Evolutionary conservation across 1,139 yeast species (phyloP), one percentile per base, ranked within the genome.

Genomic region (Spencermartinsiella ligniputridi): DNA sequence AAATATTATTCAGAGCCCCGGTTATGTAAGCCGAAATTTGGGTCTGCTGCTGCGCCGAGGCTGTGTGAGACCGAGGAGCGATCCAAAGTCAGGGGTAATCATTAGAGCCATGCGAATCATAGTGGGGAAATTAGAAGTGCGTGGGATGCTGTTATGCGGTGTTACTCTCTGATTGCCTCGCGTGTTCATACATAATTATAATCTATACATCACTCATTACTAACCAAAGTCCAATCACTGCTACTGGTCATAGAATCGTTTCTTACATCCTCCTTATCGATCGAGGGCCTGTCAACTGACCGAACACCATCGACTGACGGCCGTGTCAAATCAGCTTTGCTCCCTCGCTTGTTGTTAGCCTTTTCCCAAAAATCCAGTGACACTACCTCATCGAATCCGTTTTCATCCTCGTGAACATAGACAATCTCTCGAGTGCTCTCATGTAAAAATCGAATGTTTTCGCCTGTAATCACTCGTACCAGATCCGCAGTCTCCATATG

Each of bases 381-480:
- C 2, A 92, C 94, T 54, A 92, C 92, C 44, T 89, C 90, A 62
- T 92, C 97, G 56, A 78, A 81, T 2, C 97, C 97, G 50, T 79
- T 78, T 53, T 86, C 96, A 55, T 83, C 85, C 61, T 90, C 97
- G 61, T 90, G 88, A 1, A 89, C 97, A 64, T 89, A 92, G 66
- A 92, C 69, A 27, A 95, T 94, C 67, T 92, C 97, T 61, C 92
- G 95, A 41, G 95, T 92, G 48, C 87, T 86, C 45, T 89, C 83
- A 61, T 89, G 96, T 59, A 90, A 70, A 60, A 88, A 80, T 49
- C 97, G 71, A 48, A 92, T 90, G 63, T 89, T 90, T 52, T 89
- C 97, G 3, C 97, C 97, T n/a, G 86, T 78, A 49, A 92, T 82
- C n/a, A 94, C 90, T 49, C 96, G 74, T 35, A 89, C 76, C 49